Evolutionary conservation across 306 rosid genomes (phyloP).

Genomic region (Biancaea sappan): DNA sequence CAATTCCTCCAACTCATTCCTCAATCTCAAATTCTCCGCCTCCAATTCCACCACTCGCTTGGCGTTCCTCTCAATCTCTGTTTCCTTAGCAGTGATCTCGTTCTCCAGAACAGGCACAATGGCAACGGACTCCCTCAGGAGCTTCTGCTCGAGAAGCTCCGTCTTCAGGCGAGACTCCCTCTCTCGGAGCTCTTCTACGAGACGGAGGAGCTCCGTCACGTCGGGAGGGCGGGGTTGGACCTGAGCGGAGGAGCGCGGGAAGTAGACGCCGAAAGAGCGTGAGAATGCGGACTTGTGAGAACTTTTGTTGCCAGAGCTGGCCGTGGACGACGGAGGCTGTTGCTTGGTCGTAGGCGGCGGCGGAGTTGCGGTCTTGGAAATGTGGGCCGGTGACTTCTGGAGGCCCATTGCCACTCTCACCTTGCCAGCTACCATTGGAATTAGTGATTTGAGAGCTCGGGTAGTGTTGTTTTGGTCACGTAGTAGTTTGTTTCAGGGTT

Average conservation of each 20-base stretch:
- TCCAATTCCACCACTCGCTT: slow-evolving; percentile 50
- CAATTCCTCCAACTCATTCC: slow-evolving; percentile 45
- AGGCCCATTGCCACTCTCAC: slow-evolving; percentile 87
- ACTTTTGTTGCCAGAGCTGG: slow-evolving; percentile 47
- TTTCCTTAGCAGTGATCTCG: slow-evolving; percentile 60
- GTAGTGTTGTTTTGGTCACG: background rate
- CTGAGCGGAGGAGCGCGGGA: slow-evolving; percentile 95
- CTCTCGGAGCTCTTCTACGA: slow-evolving; percentile 89
- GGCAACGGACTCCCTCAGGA: slow-evolving; percentile 73
- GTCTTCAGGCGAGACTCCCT: slow-evolving; percentile 88
- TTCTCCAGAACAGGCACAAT: slow-evolving; percentile 77
- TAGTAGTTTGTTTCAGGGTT: background rate
- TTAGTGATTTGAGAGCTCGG: background rate
- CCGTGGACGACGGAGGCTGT: slow-evolving; percentile 54
- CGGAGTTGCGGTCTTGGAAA: slow-evolving; percentile 48
- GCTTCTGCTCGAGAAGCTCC: slow-evolving; percentile 86
- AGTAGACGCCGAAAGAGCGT: slow-evolving; percentile 81
- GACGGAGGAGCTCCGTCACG: slow-evolving; percentile 79
- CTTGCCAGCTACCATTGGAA: slow-evolving; percentile 89
- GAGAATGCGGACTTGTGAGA: slow-evolving; percentile 81
- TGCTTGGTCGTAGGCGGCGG: slow-evolving; percentile 40
- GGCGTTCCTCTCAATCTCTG: slow-evolving; percentile 55
- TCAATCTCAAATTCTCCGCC: slow-evolving; percentile 54
- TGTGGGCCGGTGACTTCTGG: slow-evolving; percentile 67
- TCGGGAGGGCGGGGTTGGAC: slow-evolving; percentile 96